Evolutionary conservation across 148 eudicot species (phyloP), one percentile per base, ranked within the genome.

Genomic region (Rheum nobile): DNA sequence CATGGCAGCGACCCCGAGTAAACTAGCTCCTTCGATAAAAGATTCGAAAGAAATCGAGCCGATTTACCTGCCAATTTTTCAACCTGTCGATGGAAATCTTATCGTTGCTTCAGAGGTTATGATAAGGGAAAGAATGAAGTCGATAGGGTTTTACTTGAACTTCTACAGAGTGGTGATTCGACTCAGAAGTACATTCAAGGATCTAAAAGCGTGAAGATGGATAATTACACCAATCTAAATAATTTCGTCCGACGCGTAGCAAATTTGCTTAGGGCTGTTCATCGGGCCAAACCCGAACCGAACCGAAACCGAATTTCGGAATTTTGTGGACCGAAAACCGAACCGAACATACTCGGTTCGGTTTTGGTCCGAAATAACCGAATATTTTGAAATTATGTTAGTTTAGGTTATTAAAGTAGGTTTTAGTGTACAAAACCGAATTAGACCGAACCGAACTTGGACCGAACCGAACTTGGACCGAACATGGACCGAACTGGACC

Each of bases 141-240:
- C 32, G 83, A 84, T 80, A 75, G 77, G 48, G 75, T 94, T 73
- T 70, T 91, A 76, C 97, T 91, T 22, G 86, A 94, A 72, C 88
- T 91, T 78, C 84, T 88, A 54, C 90, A 82, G 67, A 85, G 79
- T 71, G 98, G 98, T 59, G 98, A 94, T 83, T 80, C 88, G 38
- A 93, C 96, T 73, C 88, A 88, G 79, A 93, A 93, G 75, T 91
- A 86, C 81, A 77, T 78, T 59, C 96, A 88, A 35, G 98, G 93
- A 43, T 86, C 90, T 43, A 88, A 79, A 82, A 84, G 78, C 79
- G 68, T 74, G 74, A 91, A 88, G 81, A 71, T 84, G 29, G 93
- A 94, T 61, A 79, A 87, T 69, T 82, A 85, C 82, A 88, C 91
- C 50, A 88, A 80, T 67, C 96, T 94, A 57, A 97, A 94, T 78